These are phyloP conservation scores for Nicotiana knightiana DNA, from an alignment of 257 asterid species.

Conservation along the genomic window DNA sequence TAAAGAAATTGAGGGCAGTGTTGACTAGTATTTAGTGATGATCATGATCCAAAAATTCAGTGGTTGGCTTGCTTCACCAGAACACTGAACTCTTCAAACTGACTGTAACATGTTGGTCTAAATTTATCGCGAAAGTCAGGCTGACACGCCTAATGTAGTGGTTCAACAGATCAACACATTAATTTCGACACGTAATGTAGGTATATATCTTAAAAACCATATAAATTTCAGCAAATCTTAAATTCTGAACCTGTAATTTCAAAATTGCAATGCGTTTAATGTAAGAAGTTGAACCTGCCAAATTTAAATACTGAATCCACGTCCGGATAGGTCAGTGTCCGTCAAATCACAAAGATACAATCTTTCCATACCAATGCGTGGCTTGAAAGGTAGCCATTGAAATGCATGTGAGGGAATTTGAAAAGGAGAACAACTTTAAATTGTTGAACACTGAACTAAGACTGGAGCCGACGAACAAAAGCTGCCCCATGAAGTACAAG, in stretches of 20 bases:
- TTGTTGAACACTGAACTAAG: neutral
- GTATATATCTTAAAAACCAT: too few relatives aligned
- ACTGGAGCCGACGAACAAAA: constrained; percentile 8
- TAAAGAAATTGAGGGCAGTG: neutral
- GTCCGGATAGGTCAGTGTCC: neutral
- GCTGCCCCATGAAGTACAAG: neutral
- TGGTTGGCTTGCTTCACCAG: neutral
- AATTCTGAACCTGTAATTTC: too few relatives aligned
- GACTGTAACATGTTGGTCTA: neutral
- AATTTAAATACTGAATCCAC: too few relatives aligned
- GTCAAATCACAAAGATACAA: neutral
- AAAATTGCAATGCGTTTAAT: too few relatives aligned
- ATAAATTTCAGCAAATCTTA: too few relatives aligned
- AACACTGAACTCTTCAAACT: neutral
- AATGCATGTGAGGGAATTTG: neutral
- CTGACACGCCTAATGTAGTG: too few relatives aligned
- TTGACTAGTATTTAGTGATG: neutral
- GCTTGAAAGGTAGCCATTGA: neutral
- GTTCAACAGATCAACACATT: too few relatives aligned
- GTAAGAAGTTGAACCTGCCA: too few relatives aligned
- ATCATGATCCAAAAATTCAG: neutral
- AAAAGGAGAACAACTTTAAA: neutral
- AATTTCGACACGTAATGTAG: too few relatives aligned
- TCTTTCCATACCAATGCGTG: neutral
- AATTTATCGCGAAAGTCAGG: neutral